Evolutionary conservation across 148 eudicot species (phyloP), one percentile per base, ranked within the genome.

Genomic region (Dysphania ambrosioides): DNA sequence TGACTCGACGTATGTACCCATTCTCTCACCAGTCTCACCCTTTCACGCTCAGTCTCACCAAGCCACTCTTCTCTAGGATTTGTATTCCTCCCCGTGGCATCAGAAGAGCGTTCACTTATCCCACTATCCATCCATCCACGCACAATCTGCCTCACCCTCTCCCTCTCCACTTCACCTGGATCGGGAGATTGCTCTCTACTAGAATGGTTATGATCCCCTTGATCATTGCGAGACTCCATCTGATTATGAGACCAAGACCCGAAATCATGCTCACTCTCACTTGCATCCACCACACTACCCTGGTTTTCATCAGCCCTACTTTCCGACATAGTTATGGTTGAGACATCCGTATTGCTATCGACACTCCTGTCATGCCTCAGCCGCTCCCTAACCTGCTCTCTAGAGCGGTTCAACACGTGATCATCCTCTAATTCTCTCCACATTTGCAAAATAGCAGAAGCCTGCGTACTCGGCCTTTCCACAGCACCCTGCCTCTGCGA

Each of bases 371-470:
- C 89, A 61, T 87, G 90, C 70, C 93, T 87, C 81, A 93, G 72
- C 53, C 95, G 83, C 15, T 85, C 93, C 76, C 93, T 87, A 16
- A 87, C 96, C 81, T 93, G 86, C 80, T 74, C 96, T 68, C 87
- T 86, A 68, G 96, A 88, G 76, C 85, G 91, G 75, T 72, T 90
- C 66, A 91, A 60, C 73, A 79, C 60, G 51, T 90, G 97, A 26
- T 85, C 96, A 73, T 95, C 99, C 85, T 95, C 99, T 84, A 95
- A 87, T 80, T 92, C 99, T 75, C 97, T 73, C 99, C 99, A 95
- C 99, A 95, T 95, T 67, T 88, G 97, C 85, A 95, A 79, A 58
- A 92, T 88, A 66, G 97, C 77, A 6, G 99, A 95, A 62, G 94
- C 88, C 57, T 78, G 81, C 2, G 96, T 84, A 78, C 86, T 89